Base-by-base conservation (phyloP, 2,329 filamentous ascomycete genomes). In the Scolecobasidium constrictum region DNA sequence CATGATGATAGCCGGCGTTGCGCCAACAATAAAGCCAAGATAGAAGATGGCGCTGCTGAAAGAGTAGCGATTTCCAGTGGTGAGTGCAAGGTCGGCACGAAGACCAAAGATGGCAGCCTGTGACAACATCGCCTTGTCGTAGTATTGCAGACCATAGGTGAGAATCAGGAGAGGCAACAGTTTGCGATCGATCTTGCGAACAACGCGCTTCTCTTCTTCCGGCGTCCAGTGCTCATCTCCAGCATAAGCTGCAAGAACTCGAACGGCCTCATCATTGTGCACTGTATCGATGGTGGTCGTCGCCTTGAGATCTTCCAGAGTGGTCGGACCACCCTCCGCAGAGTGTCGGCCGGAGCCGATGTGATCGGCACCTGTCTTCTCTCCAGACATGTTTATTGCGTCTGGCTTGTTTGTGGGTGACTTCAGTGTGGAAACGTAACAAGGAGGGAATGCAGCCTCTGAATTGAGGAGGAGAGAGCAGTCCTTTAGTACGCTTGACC, bases 21-120 rank as follows among this genome's bases (percentile, higher is more conserved):
- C 81, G 49, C 83, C 80, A 36, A 78, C 59, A 9, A 86, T 64
- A n/a, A 84, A 77, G 40, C 75, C 78, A 47, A 85, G 77, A 62
- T 85, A 86, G 50, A 86, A 82, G 66, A 77, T 83, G 11, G 79
- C 83, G 0, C 77, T 81, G 40, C 86, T 64, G 81, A 81, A 86
- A 18, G 71, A 74, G 56, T 78, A 86, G 61, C 84, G 56, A 5
- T 46, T 43, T 7, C 54, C 52, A 0, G 51, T 52, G 1, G 49
- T 53, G 5, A 72, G 56, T 1, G 55, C 54, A 4, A 28, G 18
- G 20, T 26, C 26, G 16, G 16, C 19, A 15, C 43, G 47, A 16
- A 56, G 37, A 21, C 49, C 50, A 43, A 54, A 51, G 40, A 56
- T 50, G 3, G 53, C 52, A 4, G 50, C 48, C 23, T 49, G 50